Percentiles rank a stretch among this genome's conserved stretches.
phyloP scores from a whole-genome alignment of 495 filamentous ascomycete genomes.

The Aspergillus incahuasiensis region DNA sequence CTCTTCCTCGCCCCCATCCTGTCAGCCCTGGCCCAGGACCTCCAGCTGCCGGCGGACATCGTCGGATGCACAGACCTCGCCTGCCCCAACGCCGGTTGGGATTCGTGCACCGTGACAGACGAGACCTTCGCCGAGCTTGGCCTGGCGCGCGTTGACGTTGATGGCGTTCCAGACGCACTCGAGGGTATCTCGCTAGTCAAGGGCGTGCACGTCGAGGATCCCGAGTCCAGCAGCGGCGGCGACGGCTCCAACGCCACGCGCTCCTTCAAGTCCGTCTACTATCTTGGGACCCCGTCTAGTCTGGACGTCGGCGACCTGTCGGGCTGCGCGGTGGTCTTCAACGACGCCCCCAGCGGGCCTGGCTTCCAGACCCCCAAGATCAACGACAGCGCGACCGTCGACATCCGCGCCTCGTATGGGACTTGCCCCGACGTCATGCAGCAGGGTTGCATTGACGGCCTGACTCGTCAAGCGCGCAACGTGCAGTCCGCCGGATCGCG shows the following conservation, averaged over 20 bases:
- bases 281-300: constrained; percentile 6
- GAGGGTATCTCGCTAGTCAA: constrained; percentile 17
- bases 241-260: constrained; percentile 1
- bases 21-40: not conserved
- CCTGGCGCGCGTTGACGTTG: constrained; percentile 13
- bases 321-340: constrained; percentile 13
- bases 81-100: constrained; percentile 11
- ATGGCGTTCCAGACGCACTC: constrained; percentile 3
- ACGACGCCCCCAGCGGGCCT: constrained; percentile 6
- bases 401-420: constrained; percentile 8
- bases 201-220: constrained; percentile 13
- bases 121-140: constrained; percentile 15
- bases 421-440: constrained; percentile 18
- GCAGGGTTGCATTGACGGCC: constrained; percentile 11
- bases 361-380: not conserved
- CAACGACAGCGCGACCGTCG: constrained; percentile 1
- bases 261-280: constrained; percentile 13
- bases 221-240: not conserved
- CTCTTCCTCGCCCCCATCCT: not conserved
- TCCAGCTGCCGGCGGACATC: constrained; percentile 2
- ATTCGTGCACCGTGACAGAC: constrained; percentile 13
- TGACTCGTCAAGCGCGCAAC: constrained; percentile 3
- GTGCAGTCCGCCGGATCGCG: not conserved
- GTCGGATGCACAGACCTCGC: constrained; percentile 15
- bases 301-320: not conserved